Evolutionary conservation across 371 early-diverging fungal genomes (phyloP), one percentile per base, ranked within the genome.

Genomic region (Catenaria anguillulae): DNA sequence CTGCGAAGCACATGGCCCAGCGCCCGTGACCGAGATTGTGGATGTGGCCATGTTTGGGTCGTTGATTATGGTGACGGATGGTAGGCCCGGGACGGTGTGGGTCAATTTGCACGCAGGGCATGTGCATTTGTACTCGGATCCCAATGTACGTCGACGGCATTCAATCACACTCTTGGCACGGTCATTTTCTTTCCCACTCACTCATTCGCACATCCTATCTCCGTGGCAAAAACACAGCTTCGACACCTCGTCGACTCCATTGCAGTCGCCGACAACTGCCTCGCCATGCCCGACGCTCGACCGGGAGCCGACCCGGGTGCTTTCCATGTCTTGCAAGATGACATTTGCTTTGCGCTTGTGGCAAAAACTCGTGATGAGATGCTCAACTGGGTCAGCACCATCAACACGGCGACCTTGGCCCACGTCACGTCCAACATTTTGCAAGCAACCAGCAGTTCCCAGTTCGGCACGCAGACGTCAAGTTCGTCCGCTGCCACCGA

Each of bases 231-330:
- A n/a, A n/a, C 40, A 48, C 48, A 50, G 31, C 24, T 29, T 10
- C 15, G 12, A 26, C 35, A 58, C 2, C 10, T 42, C 2, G 29
- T 34, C 40, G 58, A 40, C 35, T 58, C 58, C 24, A 6, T 58
- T 36, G 8, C 13, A 8, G 15, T 58, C 24, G 24, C 35, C n/a
- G 58, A 58, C 15, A 58, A 58, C 58, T 58, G 58, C 36, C n/a
- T 58, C 17, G 58, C 58, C 8, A 8, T 58, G 29, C 58, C 34
- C 24, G 58, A 58, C 42, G 37, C n/a, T 1, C 8, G 15, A 40
- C 40, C 40, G 19, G 19, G 24, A 1, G 12, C 15, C 24, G 40
- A 33, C 24, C 33, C 23, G 26, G 40, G 31, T 4, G 33, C 58
- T 1, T 58, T 58, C 31, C 15, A 36, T 21, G 6, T 58, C 0